Base-by-base conservation (phyloP, 1,284 basidiomycete species). In the Peniophora sp. region DNA sequence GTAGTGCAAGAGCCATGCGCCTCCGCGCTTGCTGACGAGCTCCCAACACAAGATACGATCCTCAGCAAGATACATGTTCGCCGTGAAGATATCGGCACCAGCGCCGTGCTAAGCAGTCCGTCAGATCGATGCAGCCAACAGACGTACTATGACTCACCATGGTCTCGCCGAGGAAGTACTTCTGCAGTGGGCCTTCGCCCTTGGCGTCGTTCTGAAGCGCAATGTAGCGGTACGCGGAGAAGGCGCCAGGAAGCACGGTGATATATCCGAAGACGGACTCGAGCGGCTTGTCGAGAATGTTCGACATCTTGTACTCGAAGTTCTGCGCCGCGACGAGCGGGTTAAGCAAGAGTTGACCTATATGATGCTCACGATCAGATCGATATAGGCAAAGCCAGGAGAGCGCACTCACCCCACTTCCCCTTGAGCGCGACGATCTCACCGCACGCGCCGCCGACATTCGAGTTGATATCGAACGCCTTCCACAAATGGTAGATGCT, bases 401-500 rank as follows among this genome's bases (percentile, higher is more conserved):
- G 91, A 97, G 58, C 91, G 62, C 51, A 93, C 88, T 87, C 62
- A 46, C 85, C 86, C 60, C 77, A 89, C 67, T 83, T 88, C 44
- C 92, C 92, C 68, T 94, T 95, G 55, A 93, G 73, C 1, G 93
- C 92, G 23, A 95, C 91, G 50, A 97, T 96, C 71, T 97, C 94
- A n/a, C 94, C 94, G 62, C 93, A 97, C 3, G 96, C 95, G 24
- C 96, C 95, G 0, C 93, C 95, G 32, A 97, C 92, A 57, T 96
- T 95, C 24, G 88, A 90, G 68, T 97, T 94, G 68, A 94, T 88
- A 64, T 97, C 94, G 56, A 98, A 97, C 3, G 92, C 88, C 68
- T 97, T 97, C 95, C 95, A 97, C 10, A 98, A 72, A 61, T 97
- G 91, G 66, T 97, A 98, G 61, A 97, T 95, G 15, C 82, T 85